Evolutionary conservation across 768 basidiomycete species (phyloP).

Genomic region (Multifurca ochricompacta): DNA sequence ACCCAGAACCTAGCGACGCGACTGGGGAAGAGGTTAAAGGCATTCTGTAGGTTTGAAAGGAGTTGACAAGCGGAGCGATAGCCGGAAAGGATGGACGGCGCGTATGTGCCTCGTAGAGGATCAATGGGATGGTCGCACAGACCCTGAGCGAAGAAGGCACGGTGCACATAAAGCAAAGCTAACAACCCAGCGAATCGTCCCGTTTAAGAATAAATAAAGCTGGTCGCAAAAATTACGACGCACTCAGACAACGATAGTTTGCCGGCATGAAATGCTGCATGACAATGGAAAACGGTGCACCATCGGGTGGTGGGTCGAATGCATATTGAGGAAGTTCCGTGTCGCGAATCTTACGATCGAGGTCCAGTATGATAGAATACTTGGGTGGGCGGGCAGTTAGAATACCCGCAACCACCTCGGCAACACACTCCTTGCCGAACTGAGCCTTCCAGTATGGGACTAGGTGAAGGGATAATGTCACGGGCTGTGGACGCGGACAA

Average conservation of each 20-base stretch:
- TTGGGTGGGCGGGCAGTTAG: conserved; percentile 57
- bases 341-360: conserved; percentile 51
- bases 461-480: conserved; percentile 22
- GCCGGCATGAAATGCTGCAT: conserved; percentile 73
- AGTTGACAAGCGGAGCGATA: conserved; percentile 17
- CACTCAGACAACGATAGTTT: conserved; percentile 66
- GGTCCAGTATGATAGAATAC: conserved; percentile 53
- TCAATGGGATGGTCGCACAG: conserved; percentile 54
- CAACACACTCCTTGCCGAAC: conserved; percentile 58
- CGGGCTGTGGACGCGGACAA: neutral
- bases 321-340: conserved; percentile 62
- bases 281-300: conserved; percentile 46
- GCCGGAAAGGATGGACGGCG: conserved; percentile 17
- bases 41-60: conserved; percentile 4
- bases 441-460: conserved; percentile 66
- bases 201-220: neutral
- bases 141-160: conserved; percentile 71
- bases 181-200: neutral
- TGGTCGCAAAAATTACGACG: conserved; percentile 24
- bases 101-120: conserved; percentile 36
- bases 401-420: conserved; percentile 61
- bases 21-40: conserved; percentile 6
- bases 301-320: conserved; percentile 40
- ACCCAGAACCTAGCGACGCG: conserved; percentile 17
- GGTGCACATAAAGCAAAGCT: conserved; percentile 70